Evolutionary conservation across 306 rosid genomes (phyloP).

Genomic region (Glycyrrhiza uralensis): DNA sequence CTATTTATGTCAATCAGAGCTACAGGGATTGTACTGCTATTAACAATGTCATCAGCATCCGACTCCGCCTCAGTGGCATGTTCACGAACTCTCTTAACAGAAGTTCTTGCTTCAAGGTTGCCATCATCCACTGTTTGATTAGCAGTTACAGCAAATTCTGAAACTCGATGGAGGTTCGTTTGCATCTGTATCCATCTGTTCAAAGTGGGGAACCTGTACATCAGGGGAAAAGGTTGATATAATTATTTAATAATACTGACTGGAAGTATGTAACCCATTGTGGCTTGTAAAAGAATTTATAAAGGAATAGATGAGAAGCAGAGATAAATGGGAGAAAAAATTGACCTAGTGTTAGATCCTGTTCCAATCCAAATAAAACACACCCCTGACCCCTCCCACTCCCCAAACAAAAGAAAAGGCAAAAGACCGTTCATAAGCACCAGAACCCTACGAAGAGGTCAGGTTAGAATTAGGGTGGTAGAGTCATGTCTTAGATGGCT

Average conservation of each 20-base stretch:
- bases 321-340: not conserved
- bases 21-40: conserved; percentile 51
- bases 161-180: conserved; percentile 95
- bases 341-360: not conserved
- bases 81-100: conserved; percentile 87
- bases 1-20: conserved; percentile 48
- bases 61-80: conserved; percentile 80
- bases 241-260: conserved; percentile 4
- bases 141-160: conserved; percentile 81
- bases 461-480: not conserved
- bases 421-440: not conserved
- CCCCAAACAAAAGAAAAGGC: not conserved
- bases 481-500: not conserved
- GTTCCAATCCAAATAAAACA: not conserved
- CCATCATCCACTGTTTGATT: conserved; percentile 56
- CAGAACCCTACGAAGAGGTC: not conserved
- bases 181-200: conserved; percentile 99
- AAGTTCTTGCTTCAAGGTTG: conserved; percentile 55
- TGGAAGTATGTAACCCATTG: conserved; percentile 1
- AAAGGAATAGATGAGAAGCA: not conserved
- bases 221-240: conserved; percentile 25
- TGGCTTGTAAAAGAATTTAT: conserved; percentile 4
- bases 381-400: not conserved
- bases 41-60: conserved; percentile 72
- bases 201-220: conserved; percentile 85